phyloP scores from a whole-genome alignment of 1,139 yeast genomes.

The Candida sanyaensis region DNA sequence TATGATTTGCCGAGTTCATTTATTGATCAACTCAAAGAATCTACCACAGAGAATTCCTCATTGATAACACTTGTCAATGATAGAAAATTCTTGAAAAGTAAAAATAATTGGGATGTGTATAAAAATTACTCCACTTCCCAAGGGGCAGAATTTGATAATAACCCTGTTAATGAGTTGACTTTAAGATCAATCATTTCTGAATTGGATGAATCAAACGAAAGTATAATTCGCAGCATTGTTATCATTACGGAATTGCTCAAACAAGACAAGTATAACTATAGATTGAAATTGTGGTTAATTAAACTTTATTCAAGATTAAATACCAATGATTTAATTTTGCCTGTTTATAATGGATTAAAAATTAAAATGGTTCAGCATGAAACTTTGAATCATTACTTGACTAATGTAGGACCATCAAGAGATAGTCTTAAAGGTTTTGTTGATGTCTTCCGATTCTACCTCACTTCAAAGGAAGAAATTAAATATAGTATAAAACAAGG shows the following conservation, averaged over 20 bases:
- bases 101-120: slow-evolving; percentile 36
- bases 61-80: slow-evolving; percentile 49
- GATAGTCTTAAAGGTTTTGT: slow-evolving; percentile 28
- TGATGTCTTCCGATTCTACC: slow-evolving; percentile 46
- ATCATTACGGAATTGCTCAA: slow-evolving; percentile 49
- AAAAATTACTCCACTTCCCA: slow-evolving; percentile 14
- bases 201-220: slow-evolving; percentile 15
- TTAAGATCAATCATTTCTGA: slow-evolving; percentile 46
- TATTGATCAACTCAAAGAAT: slow-evolving; percentile 12
- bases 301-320: slow-evolving; percentile 65
- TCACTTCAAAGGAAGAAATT: slow-evolving; percentile 53
- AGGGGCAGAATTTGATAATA: slow-evolving; percentile 18
- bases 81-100: slow-evolving; percentile 40
- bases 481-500: slow-evolving; percentile 49
- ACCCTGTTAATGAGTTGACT: slow-evolving; percentile 62
- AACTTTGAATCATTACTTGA: slow-evolving; percentile 60
- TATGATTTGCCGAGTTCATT: slow-evolving; percentile 25
- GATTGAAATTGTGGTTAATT: slow-evolving; percentile 69
- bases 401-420: slow-evolving; percentile 46
- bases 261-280: slow-evolving; percentile 65
- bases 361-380: slow-evolving; percentile 82
- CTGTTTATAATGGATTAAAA: slow-evolving; percentile 54
- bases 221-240: slow-evolving; percentile 33
- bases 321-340: slow-evolving; percentile 48
- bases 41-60: slow-evolving; percentile 24